These are phyloP conservation scores for Didymosphaeria variabile DNA, from an alignment of 2,329 filamentous ascomycete species.

Conservation along the genomic window DNA sequence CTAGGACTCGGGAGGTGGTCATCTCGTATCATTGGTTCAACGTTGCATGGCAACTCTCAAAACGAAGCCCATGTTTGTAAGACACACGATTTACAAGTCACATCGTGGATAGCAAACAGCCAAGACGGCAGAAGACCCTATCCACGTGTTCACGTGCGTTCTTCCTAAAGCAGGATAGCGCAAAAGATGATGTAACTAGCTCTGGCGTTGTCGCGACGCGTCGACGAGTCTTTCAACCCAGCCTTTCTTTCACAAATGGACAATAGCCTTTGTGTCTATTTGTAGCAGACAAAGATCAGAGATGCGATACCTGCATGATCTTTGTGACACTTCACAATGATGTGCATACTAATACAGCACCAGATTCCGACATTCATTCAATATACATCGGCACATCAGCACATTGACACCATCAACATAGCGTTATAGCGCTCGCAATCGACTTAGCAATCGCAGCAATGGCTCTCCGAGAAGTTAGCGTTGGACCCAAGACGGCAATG, in stretches of 20 bases:
- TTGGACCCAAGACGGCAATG: conserved; percentile 30
- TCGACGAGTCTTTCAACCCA: not conserved
- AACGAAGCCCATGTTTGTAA: not conserved
- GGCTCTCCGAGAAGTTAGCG: conserved; percentile 32
- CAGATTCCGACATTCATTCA: not conserved
- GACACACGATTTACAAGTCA: not conserved
- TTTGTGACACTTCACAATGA: not conserved
- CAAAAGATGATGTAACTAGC: not conserved
- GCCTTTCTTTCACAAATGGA: not conserved
- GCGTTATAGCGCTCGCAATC: not conserved
- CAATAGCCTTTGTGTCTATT: conserved; percentile 10
- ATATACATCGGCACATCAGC: not conserved
- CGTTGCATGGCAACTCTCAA: not conserved
- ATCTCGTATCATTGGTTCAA: conserved; percentile 3
- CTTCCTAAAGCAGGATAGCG: not conserved
- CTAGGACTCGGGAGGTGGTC: not conserved
- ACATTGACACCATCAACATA: not conserved
- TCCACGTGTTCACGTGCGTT: not conserved
- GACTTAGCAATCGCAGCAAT: not conserved
- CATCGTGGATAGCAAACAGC: not conserved
- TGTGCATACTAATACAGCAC: conserved; percentile 1
- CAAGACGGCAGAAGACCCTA: not conserved
- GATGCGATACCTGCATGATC: conserved; percentile 6
- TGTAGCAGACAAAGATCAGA: conserved; percentile 11
- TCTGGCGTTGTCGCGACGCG: not conserved